phyloP scores from a whole-genome alignment of 495 filamentous ascomycete genomes.

The Penicillium argentinense region DNA sequence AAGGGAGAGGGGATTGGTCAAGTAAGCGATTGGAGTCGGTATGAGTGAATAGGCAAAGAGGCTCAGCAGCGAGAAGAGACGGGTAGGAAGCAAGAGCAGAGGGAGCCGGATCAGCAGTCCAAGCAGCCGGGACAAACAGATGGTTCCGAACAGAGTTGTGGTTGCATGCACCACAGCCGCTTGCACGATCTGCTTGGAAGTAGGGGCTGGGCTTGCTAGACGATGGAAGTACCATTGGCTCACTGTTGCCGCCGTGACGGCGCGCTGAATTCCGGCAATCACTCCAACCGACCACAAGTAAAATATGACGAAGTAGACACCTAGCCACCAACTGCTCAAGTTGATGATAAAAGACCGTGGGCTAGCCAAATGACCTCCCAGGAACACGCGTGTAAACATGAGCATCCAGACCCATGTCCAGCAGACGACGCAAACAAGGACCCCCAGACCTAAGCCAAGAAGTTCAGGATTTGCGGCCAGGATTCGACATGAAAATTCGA shows the following conservation, averaged over 20 bases:
- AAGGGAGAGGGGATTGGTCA: constrained; percentile 87
- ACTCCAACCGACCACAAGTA: constrained; percentile 94
- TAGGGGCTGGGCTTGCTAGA: constrained; percentile 71
- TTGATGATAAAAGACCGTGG: constrained; percentile 73
- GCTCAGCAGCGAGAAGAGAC: constrained; percentile 61
- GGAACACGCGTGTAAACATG: constrained; percentile 95
- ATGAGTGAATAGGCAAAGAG: constrained; percentile 72
- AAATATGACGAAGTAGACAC: constrained; percentile 83
- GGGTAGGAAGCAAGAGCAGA: constrained; percentile 76
- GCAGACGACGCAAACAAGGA: constrained; percentile 69
- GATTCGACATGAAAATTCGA: constrained; percentile 88
- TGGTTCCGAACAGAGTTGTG: constrained; percentile 88
- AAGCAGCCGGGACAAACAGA: constrained; percentile 80
- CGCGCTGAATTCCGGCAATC: constrained; percentile 80
- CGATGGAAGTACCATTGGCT: constrained; percentile 99
- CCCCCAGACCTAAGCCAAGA: constrained; percentile 76
- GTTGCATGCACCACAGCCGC: constrained; percentile 78
- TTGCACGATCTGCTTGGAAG: constrained; percentile 73
- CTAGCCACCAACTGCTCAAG: constrained; percentile 87
- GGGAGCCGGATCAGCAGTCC: constrained; percentile 81
- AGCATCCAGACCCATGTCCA: constrained; percentile 97
- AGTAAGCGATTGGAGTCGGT: constrained; percentile 75
- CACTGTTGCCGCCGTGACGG: constrained; percentile 91
- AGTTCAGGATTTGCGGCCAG: constrained; percentile 81
- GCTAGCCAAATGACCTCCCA: constrained; percentile 73